Percentiles rank a stretch among this genome's conserved stretches.
Evolutionary conservation across 1,284 basidiomycete genomes (phyloP).

Genomic region (Cerioporus squamosus): DNA sequence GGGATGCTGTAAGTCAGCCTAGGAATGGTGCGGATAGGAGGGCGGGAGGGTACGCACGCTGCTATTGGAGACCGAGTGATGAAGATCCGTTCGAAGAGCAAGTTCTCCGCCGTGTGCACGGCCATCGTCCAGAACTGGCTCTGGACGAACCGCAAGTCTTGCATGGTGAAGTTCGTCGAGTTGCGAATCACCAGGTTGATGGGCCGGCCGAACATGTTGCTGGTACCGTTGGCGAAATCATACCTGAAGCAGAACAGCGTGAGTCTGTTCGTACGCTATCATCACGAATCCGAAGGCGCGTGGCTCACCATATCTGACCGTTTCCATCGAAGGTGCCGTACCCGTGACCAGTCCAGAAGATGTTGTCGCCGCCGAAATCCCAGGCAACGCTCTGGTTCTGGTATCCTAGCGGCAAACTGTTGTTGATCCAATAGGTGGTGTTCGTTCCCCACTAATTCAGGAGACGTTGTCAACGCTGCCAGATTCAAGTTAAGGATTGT

Average conservation of each 20-base stretch:
- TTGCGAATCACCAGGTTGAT: conserved; percentile 7
- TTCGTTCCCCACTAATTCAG: background rate
- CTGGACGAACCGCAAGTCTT: conserved; percentile 5
- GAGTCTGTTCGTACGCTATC: background rate
- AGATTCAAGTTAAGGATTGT: background rate
- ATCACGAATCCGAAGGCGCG: background rate
- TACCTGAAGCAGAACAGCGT: background rate
- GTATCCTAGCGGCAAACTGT: background rate
- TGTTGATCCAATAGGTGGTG: conserved; percentile 3
- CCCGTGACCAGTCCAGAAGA: conserved; percentile 2
- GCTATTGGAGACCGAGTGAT: conserved; percentile 1
- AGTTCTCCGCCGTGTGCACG: background rate
- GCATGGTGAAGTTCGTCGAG: conserved; percentile 4
- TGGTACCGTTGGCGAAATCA: background rate
- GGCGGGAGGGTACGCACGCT: background rate
- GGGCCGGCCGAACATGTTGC: background rate
- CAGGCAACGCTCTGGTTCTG: conserved; percentile 4
- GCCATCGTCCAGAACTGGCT: conserved; percentile 6
- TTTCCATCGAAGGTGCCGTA: conserved; percentile 2
- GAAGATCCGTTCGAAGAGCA: background rate
- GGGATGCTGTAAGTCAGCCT: too few relatives aligned
- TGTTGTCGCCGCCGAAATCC: conserved; percentile 2
- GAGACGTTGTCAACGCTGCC: background rate
- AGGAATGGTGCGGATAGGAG: too few relatives aligned
- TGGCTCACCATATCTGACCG: background rate